Percentiles rank a stretch among this genome's conserved stretches.
These are phyloP conservation scores for Wickerhamiella sorbophila DNA, from an alignment of 805 yeast species.

Conservation along the genomic window DNA sequence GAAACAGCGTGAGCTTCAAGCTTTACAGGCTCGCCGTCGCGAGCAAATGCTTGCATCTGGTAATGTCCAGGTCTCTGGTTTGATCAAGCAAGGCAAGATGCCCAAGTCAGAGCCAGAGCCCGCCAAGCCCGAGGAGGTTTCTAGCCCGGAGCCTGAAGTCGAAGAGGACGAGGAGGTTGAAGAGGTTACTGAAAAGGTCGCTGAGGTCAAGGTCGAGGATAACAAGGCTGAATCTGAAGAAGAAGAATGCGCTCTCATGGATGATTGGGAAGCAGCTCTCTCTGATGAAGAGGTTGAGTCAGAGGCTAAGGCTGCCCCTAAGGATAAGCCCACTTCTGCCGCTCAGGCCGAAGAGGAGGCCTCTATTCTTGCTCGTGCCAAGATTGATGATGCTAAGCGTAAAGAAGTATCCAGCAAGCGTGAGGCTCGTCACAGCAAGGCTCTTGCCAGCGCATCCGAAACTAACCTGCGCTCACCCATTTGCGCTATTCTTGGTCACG, in stretches of 20 bases:
- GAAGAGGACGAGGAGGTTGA: conserved; percentile 1
- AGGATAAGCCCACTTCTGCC: conserved; percentile 42
- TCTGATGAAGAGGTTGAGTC: conserved; percentile 30
- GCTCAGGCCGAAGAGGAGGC: conserved; percentile 21
- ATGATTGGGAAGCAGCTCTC: conserved; percentile 70
- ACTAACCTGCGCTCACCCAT: conserved; percentile 89
- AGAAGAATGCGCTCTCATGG: conserved; percentile 49
- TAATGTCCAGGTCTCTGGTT: conserved; percentile 63
- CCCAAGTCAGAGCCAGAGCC: conserved; percentile 20
- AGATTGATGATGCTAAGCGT: conserved; percentile 25
- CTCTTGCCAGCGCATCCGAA: conserved; percentile 26
- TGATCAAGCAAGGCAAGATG: conserved; percentile 30
- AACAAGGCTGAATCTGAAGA: conserved; percentile 23
- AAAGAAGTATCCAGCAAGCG: conserved; percentile 30
- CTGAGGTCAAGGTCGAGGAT: conserved; percentile 1
- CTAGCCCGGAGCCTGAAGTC: conserved; percentile 17
- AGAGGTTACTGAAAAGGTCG: conserved; percentile 7
- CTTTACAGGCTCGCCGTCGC: conserved; percentile 73
- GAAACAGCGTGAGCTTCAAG: conserved; percentile 90
- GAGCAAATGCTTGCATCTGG: conserved; percentile 57
- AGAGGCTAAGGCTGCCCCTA: conserved; percentile 40
- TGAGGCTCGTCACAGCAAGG: conserved; percentile 25
- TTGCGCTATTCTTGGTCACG: conserved; percentile 98
- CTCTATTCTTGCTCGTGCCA: conserved; percentile 13
- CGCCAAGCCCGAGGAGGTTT: conserved; percentile 18